Evolutionary conservation across 1,139 yeast species (phyloP), one percentile per base, ranked within the genome.

Genomic region (Candida freyschussii): DNA sequence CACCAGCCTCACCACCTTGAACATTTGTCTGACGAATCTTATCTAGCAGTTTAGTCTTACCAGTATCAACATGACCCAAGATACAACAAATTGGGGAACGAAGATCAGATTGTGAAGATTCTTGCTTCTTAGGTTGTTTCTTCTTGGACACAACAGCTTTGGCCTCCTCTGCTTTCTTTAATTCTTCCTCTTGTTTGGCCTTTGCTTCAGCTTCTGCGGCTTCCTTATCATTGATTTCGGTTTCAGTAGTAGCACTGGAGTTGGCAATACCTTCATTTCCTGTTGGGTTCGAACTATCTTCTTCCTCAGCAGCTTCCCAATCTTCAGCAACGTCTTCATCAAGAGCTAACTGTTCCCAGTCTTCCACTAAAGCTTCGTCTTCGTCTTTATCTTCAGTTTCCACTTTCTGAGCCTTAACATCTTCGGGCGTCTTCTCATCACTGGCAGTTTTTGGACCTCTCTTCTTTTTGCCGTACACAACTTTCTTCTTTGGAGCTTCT

Each of bases 1-100:
- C 99, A 70, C 99, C 99, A 37, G 98, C 99, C 69, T 91, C 99
- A 58, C 98, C 99, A 61, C 96, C 98, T 70, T 91, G 99, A 41
- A 91, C 99, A 55, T 91, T 91, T 30, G 97, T 93, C 69, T 91
- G 96, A 69, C 99, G 93, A 48, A 91, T 79, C 63, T 91, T 93
- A 59, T 91, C 99, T 58, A 91, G 72, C 48, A 91, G 74, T 60
- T 91, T 91, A 44, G 98, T 91, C 65, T 91, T 93, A 78, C 99
- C 98, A 37, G 98, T 91, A 72, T 91, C 99, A 62, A 91, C 99
- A 69, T 91, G 99, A 59, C 99, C 99, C 63, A 91, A 75, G 56
- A 91, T 93, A 81, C 96, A 89, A 63, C 98, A 91, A 59, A 91
- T 91, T 46, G 99, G 99, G 41, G 99, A 93, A 65, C 99, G 94